Evolutionary conservation across 1,284 basidiomycete genomes (phyloP).

Genomic region (Melampsora americana): DNA sequence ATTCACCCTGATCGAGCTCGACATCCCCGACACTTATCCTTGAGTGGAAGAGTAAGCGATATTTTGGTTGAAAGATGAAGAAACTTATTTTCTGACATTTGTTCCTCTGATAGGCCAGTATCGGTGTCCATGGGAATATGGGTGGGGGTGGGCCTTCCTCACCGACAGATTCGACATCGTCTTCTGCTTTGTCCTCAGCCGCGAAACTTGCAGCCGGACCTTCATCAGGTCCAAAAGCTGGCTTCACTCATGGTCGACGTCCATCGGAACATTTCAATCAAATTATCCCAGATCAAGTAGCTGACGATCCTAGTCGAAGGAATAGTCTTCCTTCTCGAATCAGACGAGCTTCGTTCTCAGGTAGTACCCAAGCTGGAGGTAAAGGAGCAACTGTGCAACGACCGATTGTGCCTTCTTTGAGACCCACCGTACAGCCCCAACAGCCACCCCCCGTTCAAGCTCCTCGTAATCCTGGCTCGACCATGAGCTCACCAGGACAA

Average conservation of each 20-base stretch:
- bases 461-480: constrained; percentile 16
- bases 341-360: constrained; percentile 47
- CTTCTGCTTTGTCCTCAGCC: constrained; percentile 20
- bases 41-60: constrained; percentile 30
- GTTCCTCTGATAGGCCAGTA: not conserved
- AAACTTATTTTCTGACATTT: not conserved
- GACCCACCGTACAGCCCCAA: constrained; percentile 21
- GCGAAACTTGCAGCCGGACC: not conserved
- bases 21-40: constrained; percentile 28
- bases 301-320: constrained; percentile 45
- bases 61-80: not conserved
- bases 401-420: constrained; percentile 22
- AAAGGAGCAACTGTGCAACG: constrained; percentile 34
- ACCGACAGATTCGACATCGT: constrained; percentile 31
- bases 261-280: constrained; percentile 35
- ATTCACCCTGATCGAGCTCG: constrained; percentile 8
- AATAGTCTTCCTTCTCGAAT: constrained; percentile 49
- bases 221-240: not conserved
- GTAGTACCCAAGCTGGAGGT: constrained; percentile 20
- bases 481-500: constrained; percentile 45
- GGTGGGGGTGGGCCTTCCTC: constrained; percentile 15
- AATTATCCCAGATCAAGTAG: not conserved
- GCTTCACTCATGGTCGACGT: constrained; percentile 11
- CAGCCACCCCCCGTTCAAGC: constrained; percentile 34
- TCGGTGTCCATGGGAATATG: not conserved